phyloP scores from a whole-genome alignment of 1,139 yeast species.

The Kurtzmaniella natalensis region DNA sequence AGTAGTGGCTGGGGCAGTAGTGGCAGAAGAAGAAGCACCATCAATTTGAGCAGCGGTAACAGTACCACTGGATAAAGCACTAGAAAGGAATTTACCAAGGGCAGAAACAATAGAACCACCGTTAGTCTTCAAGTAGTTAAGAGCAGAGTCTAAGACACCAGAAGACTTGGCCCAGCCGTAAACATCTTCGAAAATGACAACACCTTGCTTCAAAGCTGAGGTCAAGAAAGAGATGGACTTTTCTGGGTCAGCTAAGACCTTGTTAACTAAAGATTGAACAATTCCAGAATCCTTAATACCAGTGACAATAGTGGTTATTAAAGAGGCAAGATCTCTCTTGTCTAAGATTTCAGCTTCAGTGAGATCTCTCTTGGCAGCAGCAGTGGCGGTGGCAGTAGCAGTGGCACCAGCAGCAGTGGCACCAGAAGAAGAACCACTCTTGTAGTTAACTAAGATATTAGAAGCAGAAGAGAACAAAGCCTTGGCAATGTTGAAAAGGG shows the following conservation, averaged over 20 bases:
- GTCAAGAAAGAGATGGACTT: constrained; percentile 31
- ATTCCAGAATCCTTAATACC: constrained; percentile 36
- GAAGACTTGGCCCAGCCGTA: constrained; percentile 36
- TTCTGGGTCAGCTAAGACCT: constrained; percentile 36
- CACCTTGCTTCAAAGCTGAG: constrained; percentile 31
- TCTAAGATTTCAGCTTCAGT: constrained; percentile 21
- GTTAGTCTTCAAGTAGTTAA: constrained; percentile 26
- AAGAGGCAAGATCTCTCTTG: constrained; percentile 35
- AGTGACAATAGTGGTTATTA: constrained; percentile 23
- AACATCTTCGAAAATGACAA: constrained; percentile 32
- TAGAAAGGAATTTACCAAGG: constrained; percentile 24
- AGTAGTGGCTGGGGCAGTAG: constrained; percentile 5
- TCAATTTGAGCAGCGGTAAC: constrained; percentile 22
- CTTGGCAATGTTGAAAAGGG: constrained; percentile 34
- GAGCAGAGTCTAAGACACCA: constrained; percentile 32
- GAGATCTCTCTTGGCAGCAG: constrained; percentile 19
- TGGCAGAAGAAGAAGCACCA: constrained; percentile 5
- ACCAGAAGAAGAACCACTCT: constrained; percentile 13
- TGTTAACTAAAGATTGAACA: constrained; percentile 26
- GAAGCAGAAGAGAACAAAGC: constrained; percentile 30
- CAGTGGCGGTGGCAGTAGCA: constrained; percentile 16
- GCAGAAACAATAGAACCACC: constrained; percentile 30
- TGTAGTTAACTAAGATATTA: constrained; percentile 20
- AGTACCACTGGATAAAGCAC: constrained; percentile 17
- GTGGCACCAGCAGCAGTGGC: constrained; percentile 15